Evolutionary conservation across 2,329 filamentous ascomycete species (phyloP), one percentile per base, ranked within the genome.

Genomic region (Cladosporium sp.): DNA sequence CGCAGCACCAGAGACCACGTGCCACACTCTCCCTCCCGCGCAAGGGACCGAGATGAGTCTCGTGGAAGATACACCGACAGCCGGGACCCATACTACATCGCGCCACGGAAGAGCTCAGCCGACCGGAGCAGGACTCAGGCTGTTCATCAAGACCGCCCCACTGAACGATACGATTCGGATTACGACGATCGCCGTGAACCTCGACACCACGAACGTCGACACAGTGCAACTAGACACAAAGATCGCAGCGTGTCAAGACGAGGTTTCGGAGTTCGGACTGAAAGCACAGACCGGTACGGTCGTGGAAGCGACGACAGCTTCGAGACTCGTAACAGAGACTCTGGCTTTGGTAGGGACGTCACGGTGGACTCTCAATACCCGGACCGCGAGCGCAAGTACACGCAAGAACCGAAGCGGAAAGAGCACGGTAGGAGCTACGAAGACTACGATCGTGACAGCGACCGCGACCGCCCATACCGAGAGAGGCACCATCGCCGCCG

Each of bases 81-180:
- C 26, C 64, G 68, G 37, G 81, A 82, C 64, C 76, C 81, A 12
- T 77, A 81, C 18, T 74, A 78, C 21, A 70, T 74, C 2, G 62
- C 72, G 67, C 50, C 76, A 67, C 59, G 78, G 68, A 66, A 75
- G 66, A 71, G 62, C 49, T 73, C 80, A 12, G 79, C 78, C 33
- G 81, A 80, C 53, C 79, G 79, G 65, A 76, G 79, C 52, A 67
- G 66, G 37, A 76, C 80, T 14, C 77, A 81, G 3, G 74, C 80
- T 18, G 69, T 84, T 5, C 82, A 84, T 68, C 84, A 84, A 67
- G 80, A 81, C 21, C 74, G 76, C 12, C 81, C 83, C 53, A 77
- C 79, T 62, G 80, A 81, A 61, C 76, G 72, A 49, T 80, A 77
- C 69, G 80, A 74, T 52, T 74, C 76, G 6, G 76, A 83, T 49